These are phyloP conservation scores for Alternaria tenuissima DNA, from an alignment of 2,329 filamentous ascomycete species.

Conservation along the genomic window DNA sequence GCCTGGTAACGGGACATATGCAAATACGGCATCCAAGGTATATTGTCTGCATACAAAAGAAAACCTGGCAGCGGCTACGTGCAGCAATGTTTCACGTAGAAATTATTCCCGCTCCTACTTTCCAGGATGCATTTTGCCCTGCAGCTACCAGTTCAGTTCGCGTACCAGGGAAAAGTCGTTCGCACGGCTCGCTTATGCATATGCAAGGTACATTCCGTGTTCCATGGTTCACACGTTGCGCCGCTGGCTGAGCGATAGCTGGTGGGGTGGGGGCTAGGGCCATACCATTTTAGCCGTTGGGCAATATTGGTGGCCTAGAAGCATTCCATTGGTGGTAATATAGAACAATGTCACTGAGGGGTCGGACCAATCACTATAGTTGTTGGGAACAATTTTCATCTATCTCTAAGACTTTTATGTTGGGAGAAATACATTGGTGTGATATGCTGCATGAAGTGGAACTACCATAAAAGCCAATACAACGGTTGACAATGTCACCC, in stretches of 20 bases:
- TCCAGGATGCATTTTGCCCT: not conserved
- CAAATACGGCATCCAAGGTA: not conserved
- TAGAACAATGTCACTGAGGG: not conserved
- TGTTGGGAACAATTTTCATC: not conserved
- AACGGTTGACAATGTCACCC: not conserved
- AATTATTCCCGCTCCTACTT: not conserved
- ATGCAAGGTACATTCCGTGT: constrained; percentile 17
- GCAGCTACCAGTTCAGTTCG: not conserved
- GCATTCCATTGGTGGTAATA: constrained; percentile 2
- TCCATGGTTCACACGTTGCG: constrained; percentile 2
- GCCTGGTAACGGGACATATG: constrained; percentile 5
- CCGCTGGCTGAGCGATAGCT: not conserved
- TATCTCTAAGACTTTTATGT: not conserved
- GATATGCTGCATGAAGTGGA: not conserved
- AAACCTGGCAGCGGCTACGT: not conserved
- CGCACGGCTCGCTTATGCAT: constrained; percentile 19
- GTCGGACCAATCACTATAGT: not conserved
- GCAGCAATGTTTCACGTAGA: not conserved
- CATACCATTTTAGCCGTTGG: constrained; percentile 1
- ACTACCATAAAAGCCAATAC: not conserved
- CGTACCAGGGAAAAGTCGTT: not conserved
- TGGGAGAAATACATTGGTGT: not conserved
- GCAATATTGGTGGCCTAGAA: not conserved
- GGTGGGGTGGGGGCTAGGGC: not conserved
- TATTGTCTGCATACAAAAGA: not conserved